Conservation (phyloP, 306 rosid genomes). For the Gastrolobium bilobum region DNA sequence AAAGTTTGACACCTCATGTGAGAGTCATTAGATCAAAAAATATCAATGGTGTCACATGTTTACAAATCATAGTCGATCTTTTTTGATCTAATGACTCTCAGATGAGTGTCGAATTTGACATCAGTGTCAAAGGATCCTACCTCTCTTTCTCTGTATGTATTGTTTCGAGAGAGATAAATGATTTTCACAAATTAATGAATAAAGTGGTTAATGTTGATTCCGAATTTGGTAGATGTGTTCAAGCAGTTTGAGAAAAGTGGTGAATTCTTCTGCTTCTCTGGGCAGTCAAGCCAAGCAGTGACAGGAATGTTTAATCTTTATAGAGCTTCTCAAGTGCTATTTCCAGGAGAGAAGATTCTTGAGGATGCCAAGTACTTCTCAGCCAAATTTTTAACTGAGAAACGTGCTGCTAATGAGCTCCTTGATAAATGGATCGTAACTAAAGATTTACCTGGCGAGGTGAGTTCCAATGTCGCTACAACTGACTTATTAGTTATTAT, state of each 20-base stretch:
- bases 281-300: slow-evolving; percentile 78
- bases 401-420: slow-evolving; percentile 65
- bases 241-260: slow-evolving; percentile 65
- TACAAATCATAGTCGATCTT: too few species aligned
- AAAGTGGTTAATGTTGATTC: background rate
- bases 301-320: slow-evolving; percentile 75
- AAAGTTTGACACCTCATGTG: too few species aligned
- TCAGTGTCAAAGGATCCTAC: too few species aligned
- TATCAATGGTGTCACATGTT: too few species aligned
- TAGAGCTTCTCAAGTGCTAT: slow-evolving; percentile 70
- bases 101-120: too few species aligned
- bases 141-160: too few species aligned
- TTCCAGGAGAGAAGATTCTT: slow-evolving; percentile 75
- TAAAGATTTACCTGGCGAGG: slow-evolving; percentile 89
- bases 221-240: slow-evolving; percentile 61
- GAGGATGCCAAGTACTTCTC: slow-evolving; percentile 67
- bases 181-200: background rate
- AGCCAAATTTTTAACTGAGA: slow-evolving; percentile 59
- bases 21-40: too few species aligned
- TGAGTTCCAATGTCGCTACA: slow-evolving; percentile 23
- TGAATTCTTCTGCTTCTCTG: slow-evolving; percentile 70
- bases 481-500: background rate
- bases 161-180: background rate
- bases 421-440: slow-evolving; percentile 86
- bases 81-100: too few species aligned